Percentiles rank a stretch among this genome's conserved stretches.
phyloP scores from a whole-genome alignment of 768 basidiomycete genomes.

The Tylopilus sp. region DNA sequence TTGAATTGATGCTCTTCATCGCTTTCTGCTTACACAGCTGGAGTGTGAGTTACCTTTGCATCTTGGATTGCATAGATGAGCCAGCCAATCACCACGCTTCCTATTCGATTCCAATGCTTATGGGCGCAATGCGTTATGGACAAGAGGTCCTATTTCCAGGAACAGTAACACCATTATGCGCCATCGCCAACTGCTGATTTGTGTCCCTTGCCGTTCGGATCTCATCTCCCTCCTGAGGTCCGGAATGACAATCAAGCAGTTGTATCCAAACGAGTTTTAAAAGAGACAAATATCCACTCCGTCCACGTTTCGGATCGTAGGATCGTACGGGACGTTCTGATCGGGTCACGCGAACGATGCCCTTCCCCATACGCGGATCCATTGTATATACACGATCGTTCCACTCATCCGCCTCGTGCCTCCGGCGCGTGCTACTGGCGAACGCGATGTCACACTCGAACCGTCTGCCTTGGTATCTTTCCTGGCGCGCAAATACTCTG shows the following conservation, averaged over 20 bases:
- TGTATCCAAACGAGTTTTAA: background rate
- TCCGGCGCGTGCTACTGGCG: too few species aligned
- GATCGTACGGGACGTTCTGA: background rate
- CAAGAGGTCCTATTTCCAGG: too few species aligned
- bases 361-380: background rate
- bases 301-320: constrained; percentile 2
- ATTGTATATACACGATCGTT: background rate
- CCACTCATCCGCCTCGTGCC: background rate
- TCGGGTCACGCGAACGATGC: background rate
- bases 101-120: too few species aligned
- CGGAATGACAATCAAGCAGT: background rate
- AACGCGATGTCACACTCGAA: background rate
- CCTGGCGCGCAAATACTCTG: background rate
- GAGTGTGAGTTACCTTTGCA: too few species aligned
- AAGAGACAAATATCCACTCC: background rate
- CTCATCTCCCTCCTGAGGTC: background rate
- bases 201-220: background rate
- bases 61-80: too few species aligned
- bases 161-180: background rate
- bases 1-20: background rate
- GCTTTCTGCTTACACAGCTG: background rate
- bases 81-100: too few species aligned
- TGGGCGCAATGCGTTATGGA: too few species aligned
- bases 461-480: background rate
- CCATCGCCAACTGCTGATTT: background rate